Evolutionary conservation across 1,139 yeast genomes (phyloP).

Genomic region (Sugiyamaella neomexicana): DNA sequence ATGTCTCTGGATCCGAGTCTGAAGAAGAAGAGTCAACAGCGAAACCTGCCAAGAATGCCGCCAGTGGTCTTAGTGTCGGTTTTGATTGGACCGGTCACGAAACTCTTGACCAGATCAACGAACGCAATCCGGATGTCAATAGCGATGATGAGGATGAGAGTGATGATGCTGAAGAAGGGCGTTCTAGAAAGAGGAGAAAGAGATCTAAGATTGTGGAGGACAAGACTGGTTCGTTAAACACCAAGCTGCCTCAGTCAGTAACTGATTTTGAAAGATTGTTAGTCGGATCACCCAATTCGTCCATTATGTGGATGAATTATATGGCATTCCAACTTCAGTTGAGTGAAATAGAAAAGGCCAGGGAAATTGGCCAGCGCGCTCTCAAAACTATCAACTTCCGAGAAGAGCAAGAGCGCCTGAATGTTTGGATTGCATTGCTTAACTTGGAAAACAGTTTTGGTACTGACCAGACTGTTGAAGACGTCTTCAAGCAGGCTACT

Average conservation of each 20-base stretch:
- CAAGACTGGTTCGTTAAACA: constrained; percentile 76
- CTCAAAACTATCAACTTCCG: constrained; percentile 85
- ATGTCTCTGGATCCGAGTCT: constrained; percentile 21
- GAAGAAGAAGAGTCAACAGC: constrained; percentile 24
- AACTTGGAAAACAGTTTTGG: constrained; percentile 96
- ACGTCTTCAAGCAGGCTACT: constrained; percentile 75
- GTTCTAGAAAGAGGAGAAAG: constrained; percentile 46
- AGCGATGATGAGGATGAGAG: constrained; percentile 49
- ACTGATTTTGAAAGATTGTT: constrained; percentile 88
- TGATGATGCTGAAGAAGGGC: constrained; percentile 34
- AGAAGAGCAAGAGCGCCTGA: constrained; percentile 90
- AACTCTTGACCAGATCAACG: constrained; percentile 61
- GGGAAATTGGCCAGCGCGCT: constrained; percentile 92
- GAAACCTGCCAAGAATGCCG: constrained; percentile 16
- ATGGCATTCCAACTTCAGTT: constrained; percentile 97
- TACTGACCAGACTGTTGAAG: constrained; percentile 75
- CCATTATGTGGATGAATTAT: constrained; percentile 94
- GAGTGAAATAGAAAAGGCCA: constrained; percentile 90
- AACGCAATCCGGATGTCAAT: constrained; percentile 52
- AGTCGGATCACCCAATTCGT: constrained; percentile 90
- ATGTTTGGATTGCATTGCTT: constrained; percentile 92
- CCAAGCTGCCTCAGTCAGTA: constrained; percentile 88
- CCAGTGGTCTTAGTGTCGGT: constrained; percentile 73
- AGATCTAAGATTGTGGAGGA: constrained; percentile 59
- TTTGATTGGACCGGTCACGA: constrained; percentile 92